Base-by-base conservation (phyloP, 345 rosid species). In the Clausena lansium region DNA sequence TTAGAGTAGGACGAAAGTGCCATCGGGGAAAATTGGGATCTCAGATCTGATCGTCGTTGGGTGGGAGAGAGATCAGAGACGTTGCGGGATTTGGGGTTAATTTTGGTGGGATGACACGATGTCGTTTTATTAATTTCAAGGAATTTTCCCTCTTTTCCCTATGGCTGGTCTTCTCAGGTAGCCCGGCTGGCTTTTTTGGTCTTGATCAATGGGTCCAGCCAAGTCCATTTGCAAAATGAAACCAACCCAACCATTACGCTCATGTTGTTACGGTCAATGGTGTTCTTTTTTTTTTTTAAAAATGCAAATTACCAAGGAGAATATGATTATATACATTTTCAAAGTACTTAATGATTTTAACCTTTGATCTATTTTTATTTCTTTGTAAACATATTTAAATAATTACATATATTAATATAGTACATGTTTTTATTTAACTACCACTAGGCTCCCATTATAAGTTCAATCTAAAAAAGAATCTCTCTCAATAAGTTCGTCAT, bases 171-270 rank as follows among this genome's bases (percentile, higher is more conserved):
- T 20, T 62, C 28, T 20, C 60, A 17, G 4, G 17, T 20, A 52
- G 57, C 5, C 4, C 57, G 22, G 57, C 55, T 14, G 47, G 65
- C 50, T 9, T 45, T 20, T 5, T 0, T 10, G 25, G 14, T 41
- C 77, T 45, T 10, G 30, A 60, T 74, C 69, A 45, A 62, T 10
- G 27, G 60, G 45, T 45, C 39, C 59, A 28, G 77, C 77, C 59
- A 69, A 19, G 68, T 27, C 39, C 39, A 61, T 41, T 35, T 0
- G 32, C 17, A 30, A 45, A 45, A 28, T 17, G 17, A 45, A 52
- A 32, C 50, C 8, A 9, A 59, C 58, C 76, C 67, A 58, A 35
- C 0, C 7, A 36, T 24, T 1, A 6, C 64, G 17, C 55, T 15
- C 5, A 4, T 15, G 22, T 58, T 24, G 6, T 0, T 58, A 24